These are phyloP conservation scores for Melaleuca quinquenervia DNA, from an alignment of 345 rosid genomes.

Conservation along the genomic window DNA sequence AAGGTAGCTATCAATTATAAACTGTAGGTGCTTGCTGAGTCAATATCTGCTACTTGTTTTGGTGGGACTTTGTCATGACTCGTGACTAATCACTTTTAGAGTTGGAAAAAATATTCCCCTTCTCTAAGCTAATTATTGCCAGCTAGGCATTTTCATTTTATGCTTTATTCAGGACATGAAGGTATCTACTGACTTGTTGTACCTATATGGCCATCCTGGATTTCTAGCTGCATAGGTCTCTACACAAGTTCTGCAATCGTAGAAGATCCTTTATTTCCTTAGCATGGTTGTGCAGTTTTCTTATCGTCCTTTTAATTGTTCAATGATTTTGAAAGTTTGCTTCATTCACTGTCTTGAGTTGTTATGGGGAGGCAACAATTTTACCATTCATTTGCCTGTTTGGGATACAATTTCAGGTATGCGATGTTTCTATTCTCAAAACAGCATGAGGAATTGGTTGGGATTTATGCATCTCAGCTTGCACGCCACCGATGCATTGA, in stretches of 20 bases:
- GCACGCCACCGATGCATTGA: constrained; percentile 86
- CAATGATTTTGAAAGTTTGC: background rate
- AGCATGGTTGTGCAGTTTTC: background rate
- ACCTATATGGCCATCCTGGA: background rate
- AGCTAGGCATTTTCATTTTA: background rate
- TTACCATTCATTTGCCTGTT: constrained; percentile 2
- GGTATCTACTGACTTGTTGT: background rate
- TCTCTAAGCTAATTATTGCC: background rate
- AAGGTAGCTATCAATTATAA: background rate
- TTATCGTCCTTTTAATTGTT: background rate
- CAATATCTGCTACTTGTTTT: background rate
- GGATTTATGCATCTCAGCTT: constrained; percentile 97
- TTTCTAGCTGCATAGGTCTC: background rate
- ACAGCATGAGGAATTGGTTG: constrained; percentile 92
- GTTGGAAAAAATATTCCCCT: background rate
- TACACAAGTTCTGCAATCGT: background rate
- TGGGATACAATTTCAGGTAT: constrained; percentile 54
- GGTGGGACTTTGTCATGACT: background rate
- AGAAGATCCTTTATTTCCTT: background rate
- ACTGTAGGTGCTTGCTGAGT: background rate
- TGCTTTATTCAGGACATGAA: background rate
- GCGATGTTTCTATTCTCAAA: constrained; percentile 90
- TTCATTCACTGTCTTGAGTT: background rate
- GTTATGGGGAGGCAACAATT: background rate
- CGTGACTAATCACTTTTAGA: background rate